Percentiles rank a stretch among this genome's conserved stretches.
Conservation (phyloP, 2,329 filamentous ascomycete genomes). For the Colletotrichum ledebouriae region DNA sequence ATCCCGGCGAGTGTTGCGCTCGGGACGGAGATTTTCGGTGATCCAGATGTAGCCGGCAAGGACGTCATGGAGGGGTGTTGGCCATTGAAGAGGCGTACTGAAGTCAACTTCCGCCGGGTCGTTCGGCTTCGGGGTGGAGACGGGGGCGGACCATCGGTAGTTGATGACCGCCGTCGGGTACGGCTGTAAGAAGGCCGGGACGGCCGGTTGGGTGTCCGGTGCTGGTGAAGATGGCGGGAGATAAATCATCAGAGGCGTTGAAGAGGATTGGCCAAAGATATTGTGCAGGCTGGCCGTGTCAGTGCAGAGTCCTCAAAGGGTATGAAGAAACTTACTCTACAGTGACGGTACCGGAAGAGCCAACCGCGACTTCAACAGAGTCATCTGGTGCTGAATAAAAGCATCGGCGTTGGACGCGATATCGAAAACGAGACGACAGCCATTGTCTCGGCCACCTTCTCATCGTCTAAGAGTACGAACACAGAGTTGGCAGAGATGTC, state of each 20-base stretch:
- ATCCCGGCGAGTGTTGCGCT: conserved; percentile 52
- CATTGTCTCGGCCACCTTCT: conserved; percentile 39
- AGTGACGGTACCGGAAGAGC: conserved; percentile 63
- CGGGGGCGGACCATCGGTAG: conserved; percentile 66
- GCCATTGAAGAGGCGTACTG: conserved; percentile 60
- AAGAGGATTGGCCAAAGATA: conserved; percentile 51
- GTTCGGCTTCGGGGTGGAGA: conserved; percentile 14
- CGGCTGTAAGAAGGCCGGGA: conserved; percentile 58
- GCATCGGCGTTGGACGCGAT: conserved; percentile 31
- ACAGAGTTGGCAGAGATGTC: neutral
- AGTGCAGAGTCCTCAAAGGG: conserved; percentile 34
- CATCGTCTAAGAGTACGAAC: conserved; percentile 34
- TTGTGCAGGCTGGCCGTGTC: conserved; percentile 62
- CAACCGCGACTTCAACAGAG: conserved; percentile 61
- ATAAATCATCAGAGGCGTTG: conserved; percentile 66
- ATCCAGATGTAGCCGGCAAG: conserved; percentile 69
- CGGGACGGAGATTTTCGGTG: conserved; percentile 57
- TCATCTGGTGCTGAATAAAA: conserved; percentile 47
- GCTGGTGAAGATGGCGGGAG: conserved; percentile 63
- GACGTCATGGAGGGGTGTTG: conserved; percentile 69
- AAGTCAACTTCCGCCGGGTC: conserved; percentile 27
- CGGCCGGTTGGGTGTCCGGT: conserved; percentile 45
- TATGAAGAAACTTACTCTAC: conserved; percentile 60
- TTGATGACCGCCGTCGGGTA: conserved; percentile 68
- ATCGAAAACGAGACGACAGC: conserved; percentile 33